phyloP scores from a whole-genome alignment of 805 yeast species.

The Lipomyces anomalus region DNA sequence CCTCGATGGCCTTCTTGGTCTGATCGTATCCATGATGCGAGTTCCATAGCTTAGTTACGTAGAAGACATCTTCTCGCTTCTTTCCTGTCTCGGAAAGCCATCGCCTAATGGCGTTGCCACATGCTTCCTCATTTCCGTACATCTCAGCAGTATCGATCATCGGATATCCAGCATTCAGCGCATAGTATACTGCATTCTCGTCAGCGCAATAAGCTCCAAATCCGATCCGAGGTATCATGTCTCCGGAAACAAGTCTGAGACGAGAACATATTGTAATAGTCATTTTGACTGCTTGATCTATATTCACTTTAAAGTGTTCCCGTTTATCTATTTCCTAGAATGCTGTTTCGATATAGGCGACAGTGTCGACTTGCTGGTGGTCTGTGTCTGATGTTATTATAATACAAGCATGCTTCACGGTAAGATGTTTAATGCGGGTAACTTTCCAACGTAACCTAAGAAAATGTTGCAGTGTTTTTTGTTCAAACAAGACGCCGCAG shows the following conservation, averaged over 20 bases:
- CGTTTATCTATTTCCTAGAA: neutral
- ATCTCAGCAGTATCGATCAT: slow-evolving; percentile 57
- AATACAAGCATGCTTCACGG: neutral
- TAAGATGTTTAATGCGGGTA: neutral
- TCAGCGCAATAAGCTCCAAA: slow-evolving; percentile 10
- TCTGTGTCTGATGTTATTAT: neutral
- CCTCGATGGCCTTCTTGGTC: slow-evolving; percentile 54
- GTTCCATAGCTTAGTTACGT: slow-evolving; percentile 74
- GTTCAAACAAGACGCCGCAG: no score
- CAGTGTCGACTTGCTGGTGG: slow-evolving; percentile 8
- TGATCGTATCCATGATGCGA: slow-evolving; percentile 52
- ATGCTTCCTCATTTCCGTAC: slow-evolving; percentile 61
- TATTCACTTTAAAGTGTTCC: neutral
- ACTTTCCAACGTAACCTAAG: no score
- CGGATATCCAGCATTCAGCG: neutral
- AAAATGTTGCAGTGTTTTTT: no score
- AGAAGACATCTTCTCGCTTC: slow-evolving; percentile 54
- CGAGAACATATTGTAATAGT: slow-evolving; percentile 6
- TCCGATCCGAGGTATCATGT: slow-evolving; percentile 11
- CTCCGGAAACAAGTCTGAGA: slow-evolving; percentile 9
- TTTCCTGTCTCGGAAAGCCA: slow-evolving; percentile 47
- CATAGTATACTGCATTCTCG: neutral
- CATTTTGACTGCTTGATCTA: neutral
- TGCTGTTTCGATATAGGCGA: neutral
- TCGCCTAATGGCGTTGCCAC: slow-evolving; percentile 51